Evolutionary conservation across 2,329 filamentous ascomycete species (phyloP).

Genomic region (Bipolaris victoriae): DNA sequence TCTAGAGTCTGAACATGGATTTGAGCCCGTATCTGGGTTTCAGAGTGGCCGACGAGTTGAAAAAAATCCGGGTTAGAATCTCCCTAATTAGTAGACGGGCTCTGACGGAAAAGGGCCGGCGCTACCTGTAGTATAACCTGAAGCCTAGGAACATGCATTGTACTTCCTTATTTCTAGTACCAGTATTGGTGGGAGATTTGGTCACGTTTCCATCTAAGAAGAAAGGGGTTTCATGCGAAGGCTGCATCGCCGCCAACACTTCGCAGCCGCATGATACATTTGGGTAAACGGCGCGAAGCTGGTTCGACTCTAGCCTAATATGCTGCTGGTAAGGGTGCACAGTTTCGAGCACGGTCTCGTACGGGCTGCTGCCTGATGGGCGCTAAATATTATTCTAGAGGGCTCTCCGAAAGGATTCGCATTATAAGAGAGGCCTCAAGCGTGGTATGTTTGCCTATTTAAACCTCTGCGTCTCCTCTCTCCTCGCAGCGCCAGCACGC

Average conservation of each 20-base stretch:
- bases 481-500: slow-evolving; percentile 9
- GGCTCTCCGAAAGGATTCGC: slow-evolving; percentile 13
- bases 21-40: slow-evolving; percentile 19
- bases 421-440: slow-evolving; percentile 7
- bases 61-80: slow-evolving; percentile 1
- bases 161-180: slow-evolving; percentile 7
- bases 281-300: slow-evolving; percentile 10
- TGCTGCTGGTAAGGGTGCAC: slow-evolving; percentile 6
- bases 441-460: slow-evolving; percentile 19
- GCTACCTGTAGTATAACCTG: slow-evolving; percentile 9
- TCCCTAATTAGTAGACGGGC: slow-evolving; percentile 3
- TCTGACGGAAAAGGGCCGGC: slow-evolving; percentile 11
- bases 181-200: slow-evolving; percentile 12
- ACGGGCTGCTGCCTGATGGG: slow-evolving; percentile 9
- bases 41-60: slow-evolving; percentile 13
- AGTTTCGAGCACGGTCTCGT: slow-evolving; percentile 13
- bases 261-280: slow-evolving; percentile 2
- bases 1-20: slow-evolving; percentile 6
- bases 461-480: slow-evolving; percentile 15
- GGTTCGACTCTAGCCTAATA: slow-evolving; percentile 12
- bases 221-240: slow-evolving; percentile 18
- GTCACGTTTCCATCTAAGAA: slow-evolving; percentile 5
- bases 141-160: slow-evolving; percentile 11
- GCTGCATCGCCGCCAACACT: slow-evolving; percentile 14
- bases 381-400: slow-evolving; percentile 7